Evolutionary conservation across 139 green algal genomes (phyloP).

Genomic region (Chlamydomonas incerta): DNA sequence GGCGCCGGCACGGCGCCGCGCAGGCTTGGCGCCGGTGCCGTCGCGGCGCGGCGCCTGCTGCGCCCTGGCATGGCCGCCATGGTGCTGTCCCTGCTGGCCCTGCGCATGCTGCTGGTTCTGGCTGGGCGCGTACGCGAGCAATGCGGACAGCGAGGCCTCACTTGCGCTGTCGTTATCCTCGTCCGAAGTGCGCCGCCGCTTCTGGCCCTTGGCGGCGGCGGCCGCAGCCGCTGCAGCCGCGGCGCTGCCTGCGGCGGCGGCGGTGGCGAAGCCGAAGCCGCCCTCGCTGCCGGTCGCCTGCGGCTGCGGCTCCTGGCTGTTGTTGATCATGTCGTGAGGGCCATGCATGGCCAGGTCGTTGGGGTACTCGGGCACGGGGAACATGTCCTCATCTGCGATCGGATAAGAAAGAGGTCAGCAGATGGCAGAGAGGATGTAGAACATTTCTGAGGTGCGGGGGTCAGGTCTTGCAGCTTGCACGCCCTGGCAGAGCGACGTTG

Average conservation of each 20-base stretch:
- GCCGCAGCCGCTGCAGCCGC: background rate
- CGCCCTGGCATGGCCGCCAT: background rate
- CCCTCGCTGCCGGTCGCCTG: background rate
- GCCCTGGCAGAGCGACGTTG: too few species aligned
- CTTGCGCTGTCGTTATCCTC: conserved; percentile 37
- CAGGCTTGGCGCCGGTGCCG: background rate
- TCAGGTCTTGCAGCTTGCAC: too few species aligned
- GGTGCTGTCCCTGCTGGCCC: background rate
- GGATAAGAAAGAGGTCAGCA: background rate
- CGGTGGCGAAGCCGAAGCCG: background rate
- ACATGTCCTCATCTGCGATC: background rate
- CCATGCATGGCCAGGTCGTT: background rate
- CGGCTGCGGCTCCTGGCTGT: too few species aligned
- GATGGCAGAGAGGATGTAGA: background rate
- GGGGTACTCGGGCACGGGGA: background rate
- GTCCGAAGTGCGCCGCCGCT: conserved; percentile 21
- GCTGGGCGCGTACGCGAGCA: background rate
- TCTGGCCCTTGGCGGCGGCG: background rate
- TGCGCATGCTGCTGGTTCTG: background rate
- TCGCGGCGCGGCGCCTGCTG: background rate
- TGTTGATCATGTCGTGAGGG: too few species aligned
- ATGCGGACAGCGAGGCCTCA: background rate
- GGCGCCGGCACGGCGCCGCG: background rate
- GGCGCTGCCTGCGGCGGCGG: background rate
- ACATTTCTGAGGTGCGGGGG: too few species aligned